These are phyloP conservation scores for Puccinellia tenuiflora DNA, from an alignment of 176 grass and related monocot species.

Conservation along the genomic window DNA sequence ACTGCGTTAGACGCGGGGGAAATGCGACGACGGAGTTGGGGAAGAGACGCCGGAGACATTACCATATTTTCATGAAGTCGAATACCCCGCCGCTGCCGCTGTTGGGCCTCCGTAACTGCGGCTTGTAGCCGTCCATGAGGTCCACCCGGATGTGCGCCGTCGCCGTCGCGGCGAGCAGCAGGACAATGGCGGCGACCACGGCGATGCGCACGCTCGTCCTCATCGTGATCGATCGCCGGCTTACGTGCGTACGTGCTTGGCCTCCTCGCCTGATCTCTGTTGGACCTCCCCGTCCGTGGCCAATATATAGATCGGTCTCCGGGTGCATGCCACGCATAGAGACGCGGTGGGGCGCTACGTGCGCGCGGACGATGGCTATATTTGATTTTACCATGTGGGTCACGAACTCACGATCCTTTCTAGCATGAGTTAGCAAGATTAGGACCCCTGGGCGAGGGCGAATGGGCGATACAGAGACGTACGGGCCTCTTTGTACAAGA, in stretches of 20 bases:
- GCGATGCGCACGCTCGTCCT: constrained; percentile 1
- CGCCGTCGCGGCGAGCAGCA: background rate
- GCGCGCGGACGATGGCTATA: constrained; percentile 13
- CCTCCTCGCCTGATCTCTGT: background rate
- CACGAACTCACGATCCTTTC: background rate
- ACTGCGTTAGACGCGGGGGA: background rate
- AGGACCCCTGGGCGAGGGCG: background rate
- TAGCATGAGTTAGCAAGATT: background rate
- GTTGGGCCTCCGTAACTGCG: background rate
- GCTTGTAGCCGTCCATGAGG: constrained; percentile 8
- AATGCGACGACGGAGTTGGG: background rate
- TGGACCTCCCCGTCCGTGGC: background rate
- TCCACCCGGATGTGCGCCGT: background rate
- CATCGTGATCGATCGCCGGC: background rate
- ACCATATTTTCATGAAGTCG: constrained; percentile 1
- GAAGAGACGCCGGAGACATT: background rate
- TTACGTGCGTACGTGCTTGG: background rate
- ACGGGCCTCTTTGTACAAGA: background rate
- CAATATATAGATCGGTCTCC: background rate
- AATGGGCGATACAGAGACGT: background rate
- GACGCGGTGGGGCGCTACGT: background rate
- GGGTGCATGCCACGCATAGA: background rate
- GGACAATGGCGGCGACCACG: background rate
- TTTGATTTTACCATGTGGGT: background rate
- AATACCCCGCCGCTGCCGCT: background rate